These are phyloP conservation scores for Lasiosphaeria miniovina DNA, from an alignment of 495 filamentous ascomycete genomes.

Conservation along the genomic window DNA sequence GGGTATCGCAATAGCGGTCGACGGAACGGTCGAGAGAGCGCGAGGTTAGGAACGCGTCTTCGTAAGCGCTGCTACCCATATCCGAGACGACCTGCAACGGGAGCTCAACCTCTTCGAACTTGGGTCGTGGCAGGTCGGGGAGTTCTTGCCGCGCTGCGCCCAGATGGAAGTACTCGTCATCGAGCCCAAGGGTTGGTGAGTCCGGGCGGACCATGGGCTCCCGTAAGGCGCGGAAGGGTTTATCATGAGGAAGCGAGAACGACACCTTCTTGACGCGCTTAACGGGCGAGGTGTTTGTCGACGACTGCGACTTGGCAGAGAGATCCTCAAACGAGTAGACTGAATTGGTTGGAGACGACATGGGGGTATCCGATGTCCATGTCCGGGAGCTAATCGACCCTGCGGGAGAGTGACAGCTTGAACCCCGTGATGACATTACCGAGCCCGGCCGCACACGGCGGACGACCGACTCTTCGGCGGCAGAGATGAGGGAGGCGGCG, in stretches of 20 bases:
- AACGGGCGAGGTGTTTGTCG: slow-evolving; percentile 11
- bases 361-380: slow-evolving; percentile 37
- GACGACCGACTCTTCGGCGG: slow-evolving; percentile 35
- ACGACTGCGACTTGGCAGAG: slow-evolving; percentile 20
- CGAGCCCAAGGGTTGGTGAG: slow-evolving; percentile 44
- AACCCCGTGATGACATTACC: slow-evolving; percentile 33
- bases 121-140: slow-evolving; percentile 17
- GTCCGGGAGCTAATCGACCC: slow-evolving; percentile 44
- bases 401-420: slow-evolving; percentile 44
- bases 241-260: slow-evolving; percentile 43
- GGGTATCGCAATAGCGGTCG: slow-evolving; percentile 41
- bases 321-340: slow-evolving; percentile 40
- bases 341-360: slow-evolving; percentile 44
- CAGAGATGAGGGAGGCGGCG: slow-evolving; percentile 40
- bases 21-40: slow-evolving; percentile 42
- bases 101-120: slow-evolving; percentile 27
- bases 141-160: slow-evolving; percentile 20
- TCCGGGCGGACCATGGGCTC: slow-evolving; percentile 47
- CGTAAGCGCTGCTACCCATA: slow-evolving; percentile 13
- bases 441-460: slow-evolving; percentile 33
- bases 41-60: slow-evolving; percentile 34
- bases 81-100: slow-evolving; percentile 23
- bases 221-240: slow-evolving; percentile 18
- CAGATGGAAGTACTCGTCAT: slow-evolving; percentile 35
- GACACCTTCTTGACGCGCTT: slow-evolving; percentile 52